Percentiles rank a stretch among this genome's conserved stretches.
Conservation (phyloP, 176 grass and related monocot genomes). For the Secale cereale region DNA sequence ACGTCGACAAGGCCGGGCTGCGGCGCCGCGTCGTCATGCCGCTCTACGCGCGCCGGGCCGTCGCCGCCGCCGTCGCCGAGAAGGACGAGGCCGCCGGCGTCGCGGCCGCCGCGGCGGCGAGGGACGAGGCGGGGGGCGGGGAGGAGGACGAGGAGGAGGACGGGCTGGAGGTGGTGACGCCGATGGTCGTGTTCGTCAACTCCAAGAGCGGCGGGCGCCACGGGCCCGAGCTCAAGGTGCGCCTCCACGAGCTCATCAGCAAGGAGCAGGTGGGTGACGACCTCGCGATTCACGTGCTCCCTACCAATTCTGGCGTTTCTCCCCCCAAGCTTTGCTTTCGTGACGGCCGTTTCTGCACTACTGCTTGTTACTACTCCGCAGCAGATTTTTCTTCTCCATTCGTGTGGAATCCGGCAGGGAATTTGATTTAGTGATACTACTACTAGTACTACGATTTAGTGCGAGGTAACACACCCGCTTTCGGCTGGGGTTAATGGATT, state of each 20-base stretch:
- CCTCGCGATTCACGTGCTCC: neutral
- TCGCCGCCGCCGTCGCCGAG: constrained; percentile 35
- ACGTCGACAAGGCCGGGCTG: constrained; percentile 78
- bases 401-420: neutral
- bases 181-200: constrained; percentile 88
- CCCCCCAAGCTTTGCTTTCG: neutral
- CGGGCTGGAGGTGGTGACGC: constrained; percentile 38
- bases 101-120: neutral
- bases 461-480: neutral
- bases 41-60: constrained; percentile 56
- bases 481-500: neutral
- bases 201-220: constrained; percentile 81
- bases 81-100: constrained; percentile 49
- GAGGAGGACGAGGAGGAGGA: constrained; percentile 10
- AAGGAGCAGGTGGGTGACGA: constrained; percentile 93
- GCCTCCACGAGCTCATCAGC: constrained; percentile 82
- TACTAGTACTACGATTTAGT: neutral
- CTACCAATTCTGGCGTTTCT: neutral
- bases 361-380: neutral
- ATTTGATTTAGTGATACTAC: neutral
- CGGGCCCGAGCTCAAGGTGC: constrained; percentile 75
- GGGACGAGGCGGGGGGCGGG: neutral
- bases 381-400: neutral
- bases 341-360: neutral
- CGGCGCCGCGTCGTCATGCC: constrained; percentile 73